Evolutionary conservation across 176 grass and related monocot species (phyloP), one percentile per base, ranked within the genome.

Genomic region (Guadua angustifolia): DNA sequence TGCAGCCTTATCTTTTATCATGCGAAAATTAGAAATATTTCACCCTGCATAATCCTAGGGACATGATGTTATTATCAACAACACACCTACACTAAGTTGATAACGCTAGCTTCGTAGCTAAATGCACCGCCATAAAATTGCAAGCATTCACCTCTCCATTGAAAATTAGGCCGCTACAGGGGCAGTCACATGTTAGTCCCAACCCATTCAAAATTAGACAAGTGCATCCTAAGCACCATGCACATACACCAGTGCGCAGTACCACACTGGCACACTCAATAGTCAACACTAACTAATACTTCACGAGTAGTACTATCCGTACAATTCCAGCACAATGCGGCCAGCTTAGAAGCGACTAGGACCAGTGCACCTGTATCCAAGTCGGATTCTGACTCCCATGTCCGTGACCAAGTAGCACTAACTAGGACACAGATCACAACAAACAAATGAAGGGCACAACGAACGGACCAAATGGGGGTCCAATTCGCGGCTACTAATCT

Each of bases 171-270:
- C 4, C 0, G 43, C 14, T 3, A 11, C 4, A 8, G 52, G 17
- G 0, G 24, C 26, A 12, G 24, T 40, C 18, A 1, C 61, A 84
- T 56, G 61, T 16, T 42, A 84, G 56, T 26, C 26, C 26, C 66
- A 79, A 38, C 42, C 42, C n/a, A 42, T 32, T 32, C 56, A 79
- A 86, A 79, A 72, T 72, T 79, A 72, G 66, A 42, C 66, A 43
- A 4, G 4, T 21, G 32, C 55, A 26, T 19, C 61, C 38, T 77
- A 53, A 77, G 43, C 59, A 85, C 21, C 26, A 64, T 0, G 43
- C 5, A 0, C 45, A 19, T 16, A 21, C 6, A 17, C 24, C 32
- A 69, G 8, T 17, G 16, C 62, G 3, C 69, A 4, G 55, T 11
- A 10, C n/a, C 5, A 29, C 70, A 75, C 16, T 11, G 3, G 14